Base-by-base conservation (phyloP, 2,329 filamentous ascomycete genomes). In the Colletotrichum godetiae region DNA sequence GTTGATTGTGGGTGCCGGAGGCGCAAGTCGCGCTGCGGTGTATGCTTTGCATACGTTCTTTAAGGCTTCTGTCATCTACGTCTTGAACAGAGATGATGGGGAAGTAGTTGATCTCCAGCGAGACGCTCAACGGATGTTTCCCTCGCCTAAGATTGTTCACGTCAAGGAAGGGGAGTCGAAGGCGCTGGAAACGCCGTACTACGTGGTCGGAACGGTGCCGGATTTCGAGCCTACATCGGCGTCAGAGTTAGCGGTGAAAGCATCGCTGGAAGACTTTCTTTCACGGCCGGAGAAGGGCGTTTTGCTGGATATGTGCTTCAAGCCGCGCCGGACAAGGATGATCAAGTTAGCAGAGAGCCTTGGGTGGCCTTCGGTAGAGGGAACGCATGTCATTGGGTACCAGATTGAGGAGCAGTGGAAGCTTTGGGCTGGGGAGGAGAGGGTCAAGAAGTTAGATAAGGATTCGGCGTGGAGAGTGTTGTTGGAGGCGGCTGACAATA, bases 261-360 rank as follows among this genome's bases (percentile, higher is more conserved):
- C 66, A 1, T 77, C 80, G 8, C 56, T 84, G 7, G 75, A 78
- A 8, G 67, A 75, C 19, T 80, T 83, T 24, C 76, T 84, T 2
- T 63, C 75, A 2, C 73, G 67, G 4, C 67, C 74, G 0, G 53
- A 74, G 6, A 81, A 79, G 67, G 82, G 82, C 0, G 78, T 84
- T 1, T 64, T 85, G 67, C 71, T 85, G 46, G 83, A 85, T 37
- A 84, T 85, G 82, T 85, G 84, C 73, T 85, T 83, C 76, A 84
- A 85, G 74, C 83, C 83, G 1, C 75, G 81, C 15, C 76, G 77
- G 6, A 85, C 83, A 4, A 77, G 83, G 59, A 81, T 78, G 72
- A 78, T 84, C 49, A 81, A 81, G 75, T 67, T 80, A 24, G 82
- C 79, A 0, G 76, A 81, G 70, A 69, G 56, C 10, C 60, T 77